Evolutionary conservation across 139 green algal genomes (phyloP).

Genomic region (Diplosphaera chodatii): DNA sequence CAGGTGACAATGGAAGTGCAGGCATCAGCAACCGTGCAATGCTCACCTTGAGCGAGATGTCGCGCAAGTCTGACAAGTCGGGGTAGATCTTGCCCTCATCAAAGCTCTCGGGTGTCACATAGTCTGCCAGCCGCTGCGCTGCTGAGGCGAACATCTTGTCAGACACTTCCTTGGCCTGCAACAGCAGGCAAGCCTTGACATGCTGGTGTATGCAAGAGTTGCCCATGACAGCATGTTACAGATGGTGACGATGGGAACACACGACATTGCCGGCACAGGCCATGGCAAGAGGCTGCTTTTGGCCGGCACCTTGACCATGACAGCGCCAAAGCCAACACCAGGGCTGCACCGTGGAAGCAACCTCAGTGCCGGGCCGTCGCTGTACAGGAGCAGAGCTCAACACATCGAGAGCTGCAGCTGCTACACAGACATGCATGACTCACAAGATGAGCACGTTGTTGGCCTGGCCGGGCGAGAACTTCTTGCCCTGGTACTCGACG

Average conservation of each 20-base stretch:
- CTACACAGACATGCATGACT: too few relatives aligned
- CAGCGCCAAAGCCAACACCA: constrained; percentile 35
- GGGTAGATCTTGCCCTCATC: constrained; percentile 38
- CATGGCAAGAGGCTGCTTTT: constrained; percentile 1
- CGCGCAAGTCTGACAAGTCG: constrained; percentile 24
- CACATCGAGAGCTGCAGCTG: too few relatives aligned
- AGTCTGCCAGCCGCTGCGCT: constrained; percentile 11
- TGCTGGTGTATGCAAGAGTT: too few relatives aligned
- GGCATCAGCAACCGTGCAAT: neutral
- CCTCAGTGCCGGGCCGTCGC: too few relatives aligned
- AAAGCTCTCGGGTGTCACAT: constrained; percentile 27
- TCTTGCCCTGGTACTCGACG: constrained; percentile 27
- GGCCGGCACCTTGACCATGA: constrained; percentile 3
- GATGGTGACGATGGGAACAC: too few relatives aligned
- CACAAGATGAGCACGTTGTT: constrained; percentile 83
- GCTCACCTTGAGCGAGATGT: constrained; percentile 19
- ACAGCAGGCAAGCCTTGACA: too few relatives aligned
- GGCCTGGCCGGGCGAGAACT: constrained; percentile 57
- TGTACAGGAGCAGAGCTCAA: too few relatives aligned
- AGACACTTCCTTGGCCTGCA: neutral
- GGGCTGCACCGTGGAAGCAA: too few relatives aligned
- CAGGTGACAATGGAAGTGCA: neutral
- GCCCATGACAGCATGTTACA: too few relatives aligned
- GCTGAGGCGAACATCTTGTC: constrained; percentile 28
- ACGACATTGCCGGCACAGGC: too few relatives aligned